Evolutionary conservation across 768 basidiomycete genomes (phyloP).

Genomic region (Hydnomerulius pinastri): DNA sequence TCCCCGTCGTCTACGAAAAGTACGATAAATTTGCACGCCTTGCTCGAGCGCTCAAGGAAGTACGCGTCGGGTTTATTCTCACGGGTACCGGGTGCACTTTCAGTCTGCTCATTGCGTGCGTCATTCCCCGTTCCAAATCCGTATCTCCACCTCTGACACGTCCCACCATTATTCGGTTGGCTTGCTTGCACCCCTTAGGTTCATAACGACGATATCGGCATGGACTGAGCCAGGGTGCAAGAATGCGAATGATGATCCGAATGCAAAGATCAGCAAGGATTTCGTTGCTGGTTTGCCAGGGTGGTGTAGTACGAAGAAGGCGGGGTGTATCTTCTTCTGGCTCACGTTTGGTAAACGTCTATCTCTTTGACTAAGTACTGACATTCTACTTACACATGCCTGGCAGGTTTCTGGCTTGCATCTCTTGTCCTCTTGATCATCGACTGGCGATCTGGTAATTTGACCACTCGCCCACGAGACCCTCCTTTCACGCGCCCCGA

Average conservation of each 20-base stretch:
- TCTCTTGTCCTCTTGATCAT: slow-evolving; percentile 66
- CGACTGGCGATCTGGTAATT: slow-evolving; percentile 77
- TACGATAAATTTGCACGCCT: slow-evolving; percentile 79
- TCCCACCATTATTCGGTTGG: slow-evolving; percentile 1
- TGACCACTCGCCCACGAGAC: slow-evolving; percentile 53
- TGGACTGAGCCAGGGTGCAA: slow-evolving; percentile 93
- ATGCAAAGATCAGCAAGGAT: slow-evolving; percentile 63
- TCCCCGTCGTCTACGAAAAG: slow-evolving; percentile 83
- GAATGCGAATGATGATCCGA: slow-evolving; percentile 77
- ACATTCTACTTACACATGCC: slow-evolving; percentile 7
- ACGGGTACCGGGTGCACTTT: slow-evolving; percentile 66
- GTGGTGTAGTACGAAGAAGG: slow-evolving; percentile 94
- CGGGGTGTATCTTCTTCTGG: slow-evolving; percentile 90
- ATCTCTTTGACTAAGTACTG: not conserved
- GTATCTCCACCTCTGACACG: slow-evolving; percentile 16
- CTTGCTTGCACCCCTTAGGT: slow-evolving; percentile 41
- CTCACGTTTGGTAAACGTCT: slow-evolving; percentile 65
- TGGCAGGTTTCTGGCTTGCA: slow-evolving; percentile 71
- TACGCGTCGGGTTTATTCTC: slow-evolving; percentile 83
- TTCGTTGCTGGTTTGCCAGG: slow-evolving; percentile 70
- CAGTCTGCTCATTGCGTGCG: slow-evolving; percentile 78
- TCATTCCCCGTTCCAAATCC: slow-evolving; percentile 19
- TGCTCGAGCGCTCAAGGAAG: slow-evolving; percentile 79
- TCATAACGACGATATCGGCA: slow-evolving; percentile 77
- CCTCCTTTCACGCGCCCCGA: slow-evolving; percentile 73